Base-by-base conservation (phyloP, 148 eudicot species). In the Chenopodium quinoa region DNA sequence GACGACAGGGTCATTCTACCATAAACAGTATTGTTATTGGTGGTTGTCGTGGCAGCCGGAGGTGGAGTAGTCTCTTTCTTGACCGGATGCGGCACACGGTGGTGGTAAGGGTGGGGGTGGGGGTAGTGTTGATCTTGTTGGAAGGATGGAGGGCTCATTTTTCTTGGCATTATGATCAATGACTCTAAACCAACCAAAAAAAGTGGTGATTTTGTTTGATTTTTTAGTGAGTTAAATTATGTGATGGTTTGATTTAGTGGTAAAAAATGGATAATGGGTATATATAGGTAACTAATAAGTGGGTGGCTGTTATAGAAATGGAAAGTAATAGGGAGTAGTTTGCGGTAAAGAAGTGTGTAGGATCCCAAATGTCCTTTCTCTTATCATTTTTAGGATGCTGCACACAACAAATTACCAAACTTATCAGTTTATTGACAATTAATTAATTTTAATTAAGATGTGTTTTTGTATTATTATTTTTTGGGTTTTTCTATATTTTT, bases 111-210 rank as follows among this genome's bases (percentile, higher is more conserved):
- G 13, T 50, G 54, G 10, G 40, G 50, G 14, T 62, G 56, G 12
- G 17, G 25, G 71, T 23, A 10, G 23, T 47, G 19, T 23, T 67
- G 16, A 67, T 75, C 73, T 67, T 44, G 29, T 25, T 82, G 76
- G 29, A 71, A 77, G 70, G 80, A 40, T 60, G 81, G 20, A 58
- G 80, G 84, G 71, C 67, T 58, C 84, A 76, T 76, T 40, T 22
- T 76, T 56, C 27, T 3, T 68, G 23, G 66, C 66, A 62, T 62
- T 9, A 22, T 7, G 19, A 62, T 1, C 11, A 22, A n/a, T 22
- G 66, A 62, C n/a, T 27, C 37, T 14, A 40, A 47, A 50, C 6
- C 22, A 69, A 81, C 25, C 70, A 79, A 27, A 1, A 32, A 81
- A 70, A 1, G 25, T 48, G 19, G 29, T 3, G 29, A 52, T 54